Base-by-base conservation (phyloP, 345 rosid species). In the Syzygium aqueum region DNA sequence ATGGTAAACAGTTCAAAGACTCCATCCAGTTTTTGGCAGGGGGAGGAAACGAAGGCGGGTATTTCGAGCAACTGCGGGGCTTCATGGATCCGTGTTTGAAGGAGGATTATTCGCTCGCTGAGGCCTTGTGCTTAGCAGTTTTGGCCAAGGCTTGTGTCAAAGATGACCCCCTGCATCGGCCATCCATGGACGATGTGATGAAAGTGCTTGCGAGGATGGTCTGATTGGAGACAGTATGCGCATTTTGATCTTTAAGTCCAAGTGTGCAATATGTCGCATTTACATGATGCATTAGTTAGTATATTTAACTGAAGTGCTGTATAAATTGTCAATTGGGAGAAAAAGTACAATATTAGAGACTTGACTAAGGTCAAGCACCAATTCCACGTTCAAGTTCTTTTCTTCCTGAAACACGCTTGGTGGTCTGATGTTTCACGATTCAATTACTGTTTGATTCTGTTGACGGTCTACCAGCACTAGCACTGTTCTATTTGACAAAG, bases 71-170 rank as follows among this genome's bases (percentile, higher is more conserved):
- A 84, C 57, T 95, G 88, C 93, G 89, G 89, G 90, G 88, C 46
- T 92, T 95, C 89, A 89, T 92, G 88, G 97, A 95, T 91, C 93
- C 95, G 61, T 54, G 85, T 33, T 88, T 95, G 21, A 90, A 92
- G 85, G 92, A 89, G 21, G 92, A 92, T 77, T 93, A 91, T 73
- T 89, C 92, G 10, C 90, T 93, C 11, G 92, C 94, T 0, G 95
- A 95, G 77, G 97, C 94, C 33, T 86, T 94, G 43, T 92, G 94
- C 85, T 88, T 95, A 33, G 91, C 93, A 43, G 92, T 94, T 89
- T 88, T 95, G 87, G 96, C 95, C 6, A 92, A 91, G 92, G 93
- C 95, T 13, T 92, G 96, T 78, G 89, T 93, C 11, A 94, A 91
- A 82, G 94, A 93, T 77, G 95, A 94, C 46, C 96, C 95, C 88